Evolutionary conservation across 1,139 yeast species (phyloP).

Genomic region (Saccharomycopsis phalli): DNA sequence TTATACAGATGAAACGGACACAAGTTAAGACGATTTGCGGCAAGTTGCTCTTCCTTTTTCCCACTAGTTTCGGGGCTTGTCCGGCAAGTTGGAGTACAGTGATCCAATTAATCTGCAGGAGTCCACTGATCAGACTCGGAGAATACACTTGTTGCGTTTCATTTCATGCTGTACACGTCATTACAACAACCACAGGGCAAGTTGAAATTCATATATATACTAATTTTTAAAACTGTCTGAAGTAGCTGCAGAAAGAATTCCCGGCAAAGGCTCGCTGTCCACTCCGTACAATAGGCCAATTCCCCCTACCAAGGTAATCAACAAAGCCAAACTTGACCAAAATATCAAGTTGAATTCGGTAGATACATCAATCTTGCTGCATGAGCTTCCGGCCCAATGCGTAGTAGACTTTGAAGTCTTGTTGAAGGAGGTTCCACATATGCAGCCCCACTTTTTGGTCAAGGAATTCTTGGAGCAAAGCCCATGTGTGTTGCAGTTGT

Average conservation of each 20-base stretch:
- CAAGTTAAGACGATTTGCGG: background rate
- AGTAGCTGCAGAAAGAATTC: constrained; percentile 36
- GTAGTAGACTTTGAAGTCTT: constrained; percentile 35
- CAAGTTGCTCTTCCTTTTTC: too few relatives aligned
- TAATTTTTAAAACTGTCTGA: constrained; percentile 15
- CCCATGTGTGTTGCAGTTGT: constrained; percentile 37
- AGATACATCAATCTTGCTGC: constrained; percentile 37
- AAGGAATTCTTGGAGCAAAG: constrained; percentile 27
- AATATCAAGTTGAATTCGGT: constrained; percentile 38
- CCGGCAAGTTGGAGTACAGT: too few relatives aligned
- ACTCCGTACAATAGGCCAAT: constrained; percentile 33
- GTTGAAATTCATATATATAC: background rate
- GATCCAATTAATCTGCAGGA: too few relatives aligned
- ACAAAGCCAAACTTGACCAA: constrained; percentile 35
- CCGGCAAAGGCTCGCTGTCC: constrained; percentile 40
- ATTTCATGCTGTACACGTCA: too few relatives aligned
- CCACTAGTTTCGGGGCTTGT: too few relatives aligned
- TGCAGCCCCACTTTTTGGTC: constrained; percentile 35
- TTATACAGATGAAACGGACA: too few relatives aligned
- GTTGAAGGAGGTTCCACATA: constrained; percentile 34
- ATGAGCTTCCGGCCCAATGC: constrained; percentile 39
- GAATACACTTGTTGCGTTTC: too few relatives aligned
- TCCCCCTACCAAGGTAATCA: constrained; percentile 35
- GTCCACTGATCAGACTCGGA: too few relatives aligned
- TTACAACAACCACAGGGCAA: too few relatives aligned